Base-by-base conservation (phyloP, 805 yeast genomes). In the Vanderwaltozyma verrucispora region DNA sequence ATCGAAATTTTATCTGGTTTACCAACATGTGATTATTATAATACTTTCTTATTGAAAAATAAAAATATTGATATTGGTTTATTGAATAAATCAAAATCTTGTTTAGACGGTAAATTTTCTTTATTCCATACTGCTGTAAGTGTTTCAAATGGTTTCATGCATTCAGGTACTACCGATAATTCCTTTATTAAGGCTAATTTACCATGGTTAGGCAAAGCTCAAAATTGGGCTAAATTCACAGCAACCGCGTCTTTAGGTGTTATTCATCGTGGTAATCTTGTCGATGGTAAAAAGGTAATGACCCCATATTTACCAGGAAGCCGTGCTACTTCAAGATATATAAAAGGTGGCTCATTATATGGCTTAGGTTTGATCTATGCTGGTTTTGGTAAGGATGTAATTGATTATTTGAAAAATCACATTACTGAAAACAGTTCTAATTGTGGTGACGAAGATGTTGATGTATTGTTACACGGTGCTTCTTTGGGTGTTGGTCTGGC, bases 161-260 rank as follows among this genome's bases (percentile, higher is more conserved):
- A 88, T 60, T 84, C 92, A 28, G 98, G 97, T 40, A 92, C 98
- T 12, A 85, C 97, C 8, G 94, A 84, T 53, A 96, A 92, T 59
- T 76, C 87, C 0, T 92, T 92, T 54, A 82, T 89, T 63, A 74
- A 95, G 58, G 74, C 80, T 31, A 92, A 92, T 56, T 68, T 87
- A 53, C 96, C 89, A 52, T 92, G 97, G 96, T 69, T 92, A 48
- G 94, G 94, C 31, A 85, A 87, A 63, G 96, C 98, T n/a, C 80
- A 89, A 33, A 87, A 89, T 62, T 92, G 98, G 98, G 87, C 96
- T 5, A 92, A 89, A 57, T 92, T 92, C 60, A 78, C 95, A 0
- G 96, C 97, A 2, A 89, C 97, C 12, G 97, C 97, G 8, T 96
- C 97, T 12, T 67, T 92, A 43, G 98, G 98, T 56, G 97, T 89